Percentiles rank a stretch among this genome's conserved stretches.
Evolutionary conservation across 441 rosid species (phyloP).

Genomic region (Aquilaria agallochum): DNA sequence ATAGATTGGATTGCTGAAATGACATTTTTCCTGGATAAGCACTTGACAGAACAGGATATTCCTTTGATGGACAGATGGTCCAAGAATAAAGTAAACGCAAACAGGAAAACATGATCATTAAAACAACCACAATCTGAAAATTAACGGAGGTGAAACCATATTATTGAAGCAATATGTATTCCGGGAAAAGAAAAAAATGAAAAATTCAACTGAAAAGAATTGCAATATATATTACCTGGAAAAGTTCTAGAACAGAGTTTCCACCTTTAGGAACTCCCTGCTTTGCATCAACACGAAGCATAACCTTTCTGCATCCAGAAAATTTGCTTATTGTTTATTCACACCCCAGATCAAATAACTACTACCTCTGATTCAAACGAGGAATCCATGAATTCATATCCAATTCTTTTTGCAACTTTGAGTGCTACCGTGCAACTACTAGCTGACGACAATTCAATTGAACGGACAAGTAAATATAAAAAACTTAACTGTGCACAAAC

Average conservation of each 20-base stretch:
- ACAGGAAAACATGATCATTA: not conserved
- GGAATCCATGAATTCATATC: no score
- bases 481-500: no score
- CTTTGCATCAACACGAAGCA: slow-evolving; percentile 89
- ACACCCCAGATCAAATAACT: no score
- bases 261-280: slow-evolving; percentile 91
- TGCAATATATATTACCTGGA: slow-evolving; percentile 44
- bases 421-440: no score
- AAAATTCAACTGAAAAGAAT: not conserved
- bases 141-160: no score
- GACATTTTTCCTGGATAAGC: no score
- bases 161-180: no score
- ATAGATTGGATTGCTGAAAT: no score
- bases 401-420: no score
- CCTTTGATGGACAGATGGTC: not conserved
- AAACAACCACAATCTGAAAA: not conserved
- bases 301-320: slow-evolving; percentile 57
- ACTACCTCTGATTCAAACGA: no score
- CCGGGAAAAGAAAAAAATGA: not conserved
- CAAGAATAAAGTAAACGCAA: not conserved
- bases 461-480: no score
- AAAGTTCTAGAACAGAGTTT: slow-evolving; percentile 77
- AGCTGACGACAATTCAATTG: no score
- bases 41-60: not conserved
- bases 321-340: not conserved